Evolutionary conservation across 2,329 filamentous ascomycete genomes (phyloP).

Genomic region (Paraphaeosphaeria minitans): DNA sequence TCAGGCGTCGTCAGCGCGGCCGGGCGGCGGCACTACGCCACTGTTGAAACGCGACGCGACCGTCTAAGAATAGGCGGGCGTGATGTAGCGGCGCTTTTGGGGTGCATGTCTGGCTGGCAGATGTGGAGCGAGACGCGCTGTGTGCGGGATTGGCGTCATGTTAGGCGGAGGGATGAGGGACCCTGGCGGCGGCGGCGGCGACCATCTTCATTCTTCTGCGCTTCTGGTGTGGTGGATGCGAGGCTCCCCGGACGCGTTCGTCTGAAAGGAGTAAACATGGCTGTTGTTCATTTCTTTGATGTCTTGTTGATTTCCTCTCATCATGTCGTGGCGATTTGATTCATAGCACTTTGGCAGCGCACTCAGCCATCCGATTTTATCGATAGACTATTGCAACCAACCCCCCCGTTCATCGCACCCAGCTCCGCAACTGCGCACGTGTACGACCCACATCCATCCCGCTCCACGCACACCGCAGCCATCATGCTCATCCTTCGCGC

Average conservation of each 20-base stretch:
- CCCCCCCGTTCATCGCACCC: not conserved
- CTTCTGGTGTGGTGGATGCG: not conserved
- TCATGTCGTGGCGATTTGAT: not conserved
- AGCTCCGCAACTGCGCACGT: not conserved
- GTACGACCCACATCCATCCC: not conserved
- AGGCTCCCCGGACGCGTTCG: not conserved
- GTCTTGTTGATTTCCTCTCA: not conserved
- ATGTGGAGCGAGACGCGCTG: conserved; percentile 8
- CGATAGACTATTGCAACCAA: not conserved
- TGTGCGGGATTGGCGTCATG: conserved; percentile 13
- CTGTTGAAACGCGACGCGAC: conserved; percentile 31
- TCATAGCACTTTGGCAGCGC: not conserved
- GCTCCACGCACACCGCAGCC: not conserved
- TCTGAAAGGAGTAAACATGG: not conserved
- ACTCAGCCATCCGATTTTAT: not conserved
- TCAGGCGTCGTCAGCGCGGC: conserved; percentile 41
- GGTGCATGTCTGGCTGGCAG: not conserved
- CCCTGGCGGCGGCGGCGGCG: conserved; percentile 6
- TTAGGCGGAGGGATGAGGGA: conserved; percentile 1
- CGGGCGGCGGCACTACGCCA: conserved; percentile 9
- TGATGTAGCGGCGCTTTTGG: conserved; percentile 3
- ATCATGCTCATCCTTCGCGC: conserved; percentile 33
- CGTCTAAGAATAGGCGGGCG: conserved; percentile 18
- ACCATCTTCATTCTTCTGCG: conserved; percentile 10
- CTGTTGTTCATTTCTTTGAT: not conserved